A percentile compares a stretch with the other conserved stretches of the same genome.
Evolutionary conservation across 2,329 filamentous ascomycete species (phyloP).

Genomic region (Trichoderma atroviride): DNA sequence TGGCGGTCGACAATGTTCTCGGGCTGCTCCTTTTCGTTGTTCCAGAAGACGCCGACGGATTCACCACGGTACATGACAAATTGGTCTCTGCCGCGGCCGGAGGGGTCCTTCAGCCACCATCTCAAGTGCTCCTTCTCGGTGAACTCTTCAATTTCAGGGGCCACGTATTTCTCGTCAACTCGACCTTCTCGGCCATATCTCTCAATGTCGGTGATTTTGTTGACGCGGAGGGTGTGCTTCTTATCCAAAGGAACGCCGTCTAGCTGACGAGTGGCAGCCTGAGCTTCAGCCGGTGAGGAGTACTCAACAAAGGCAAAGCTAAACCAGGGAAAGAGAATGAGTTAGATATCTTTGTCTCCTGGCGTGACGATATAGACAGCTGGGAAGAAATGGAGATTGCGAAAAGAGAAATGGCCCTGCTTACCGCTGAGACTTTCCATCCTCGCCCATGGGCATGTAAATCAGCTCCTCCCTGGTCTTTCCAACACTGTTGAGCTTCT

Average conservation of each 20-base stretch:
- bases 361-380: too few relatives aligned
- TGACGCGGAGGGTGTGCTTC: slow-evolving; percentile 92
- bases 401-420: slow-evolving; percentile 35
- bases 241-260: slow-evolving; percentile 89
- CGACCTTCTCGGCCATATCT: slow-evolving; percentile 92
- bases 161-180: slow-evolving; percentile 85
- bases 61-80: slow-evolving; percentile 94
- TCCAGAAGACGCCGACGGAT: slow-evolving; percentile 94
- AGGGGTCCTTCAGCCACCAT: slow-evolving; percentile 85
- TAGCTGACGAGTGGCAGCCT: slow-evolving; percentile 85
- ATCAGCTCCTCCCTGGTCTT: slow-evolving; percentile 83
- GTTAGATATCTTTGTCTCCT: neutral
- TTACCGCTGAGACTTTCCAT: slow-evolving; percentile 84
- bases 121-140: slow-evolving; percentile 90
- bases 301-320: slow-evolving; percentile 98
- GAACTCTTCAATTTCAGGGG: slow-evolving; percentile 82
- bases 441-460: slow-evolving; percentile 90
- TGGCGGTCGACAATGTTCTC: slow-evolving; percentile 88
- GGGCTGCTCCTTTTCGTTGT: slow-evolving; percentile 89
- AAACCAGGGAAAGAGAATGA: slow-evolving; percentile 14
- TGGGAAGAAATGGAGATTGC: neutral
- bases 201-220: slow-evolving; percentile 98
- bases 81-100: slow-evolving; percentile 83
- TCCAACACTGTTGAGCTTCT: slow-evolving; percentile 86
- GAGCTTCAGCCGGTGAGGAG: slow-evolving; percentile 84